Conservation (phyloP, 106 monocot species). For the Acorus gramineus region DNA sequence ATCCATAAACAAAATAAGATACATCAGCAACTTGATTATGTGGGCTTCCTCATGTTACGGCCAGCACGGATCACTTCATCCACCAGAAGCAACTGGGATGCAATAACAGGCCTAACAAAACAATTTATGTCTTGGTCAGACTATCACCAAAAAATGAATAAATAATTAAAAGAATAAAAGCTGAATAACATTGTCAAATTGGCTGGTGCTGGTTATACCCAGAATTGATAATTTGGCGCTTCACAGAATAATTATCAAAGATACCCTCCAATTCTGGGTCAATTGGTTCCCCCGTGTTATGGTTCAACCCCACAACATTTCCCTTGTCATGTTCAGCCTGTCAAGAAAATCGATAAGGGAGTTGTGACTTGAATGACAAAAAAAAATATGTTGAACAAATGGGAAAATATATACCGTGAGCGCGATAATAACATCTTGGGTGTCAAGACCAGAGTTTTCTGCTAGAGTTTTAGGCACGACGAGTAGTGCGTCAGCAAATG, state of each 20-base stretch:
- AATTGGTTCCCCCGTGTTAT: conserved; percentile 77
- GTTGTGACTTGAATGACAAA: not conserved
- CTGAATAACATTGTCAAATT: not conserved
- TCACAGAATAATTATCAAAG: conserved; percentile 90
- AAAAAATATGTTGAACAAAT: not conserved
- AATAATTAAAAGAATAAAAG: not conserved
- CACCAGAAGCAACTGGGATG: conserved; percentile 81
- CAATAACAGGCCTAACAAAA: conserved; percentile 73
- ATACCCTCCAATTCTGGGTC: conserved; percentile 94
- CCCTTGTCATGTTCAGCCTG: conserved; percentile 91
- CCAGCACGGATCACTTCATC: conserved; percentile 98
- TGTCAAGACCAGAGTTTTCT: conserved; percentile 94
- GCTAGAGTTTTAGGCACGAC: conserved; percentile 90
- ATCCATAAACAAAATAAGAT: no score
- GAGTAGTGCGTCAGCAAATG: conserved; percentile 94
- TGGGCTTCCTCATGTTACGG: conserved; percentile 96
- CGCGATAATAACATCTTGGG: conserved; percentile 82
- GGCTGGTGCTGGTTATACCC: conserved; percentile 29
- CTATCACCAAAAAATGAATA: not conserved
- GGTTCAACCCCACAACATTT: conserved; percentile 76
- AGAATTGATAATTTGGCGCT: conserved; percentile 91
- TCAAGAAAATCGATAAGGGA: not conserved
- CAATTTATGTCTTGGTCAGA: no score
- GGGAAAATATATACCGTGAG: conserved; percentile 38
- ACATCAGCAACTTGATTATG: conserved; percentile 7